Percentiles rank a stretch among this genome's conserved stretches.
Conservation (phyloP, 345 rosid genomes). For the Salix koriyanagi region DNA sequence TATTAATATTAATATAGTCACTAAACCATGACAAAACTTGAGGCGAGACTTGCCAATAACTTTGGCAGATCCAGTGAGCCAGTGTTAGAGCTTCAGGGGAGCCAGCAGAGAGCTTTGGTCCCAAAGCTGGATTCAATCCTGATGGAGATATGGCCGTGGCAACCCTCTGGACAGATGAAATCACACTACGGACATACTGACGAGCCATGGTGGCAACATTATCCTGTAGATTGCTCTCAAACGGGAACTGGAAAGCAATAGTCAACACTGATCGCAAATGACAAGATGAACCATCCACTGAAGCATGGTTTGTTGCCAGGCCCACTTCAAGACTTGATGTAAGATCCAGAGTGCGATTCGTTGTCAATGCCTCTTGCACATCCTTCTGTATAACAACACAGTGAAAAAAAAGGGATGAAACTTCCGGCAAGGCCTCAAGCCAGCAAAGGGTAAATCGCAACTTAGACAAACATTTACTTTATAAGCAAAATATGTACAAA, state of each 20-base stretch:
- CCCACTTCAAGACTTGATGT: constrained; percentile 95
- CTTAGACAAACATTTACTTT: not conserved
- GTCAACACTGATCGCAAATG: constrained; percentile 78
- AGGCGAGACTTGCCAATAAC: constrained; percentile 51
- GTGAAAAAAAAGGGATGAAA: not conserved
- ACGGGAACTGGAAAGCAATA: constrained; percentile 98
- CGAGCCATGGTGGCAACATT: constrained; percentile 95
- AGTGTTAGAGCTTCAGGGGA: constrained; percentile 95
- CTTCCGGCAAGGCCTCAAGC: not conserved
- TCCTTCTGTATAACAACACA: constrained; percentile 46
- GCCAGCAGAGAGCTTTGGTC: constrained; percentile 69
- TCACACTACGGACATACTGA: constrained; percentile 84
- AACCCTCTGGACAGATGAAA: constrained; percentile 91
- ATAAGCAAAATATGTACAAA: not conserved
- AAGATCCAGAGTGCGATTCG: constrained; percentile 78
- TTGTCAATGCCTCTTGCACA: constrained; percentile 45
- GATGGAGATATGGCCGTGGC: constrained; percentile 95
- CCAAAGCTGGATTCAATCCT: constrained; percentile 58
- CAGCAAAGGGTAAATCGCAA: not conserved
- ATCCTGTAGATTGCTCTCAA: constrained; percentile 78
- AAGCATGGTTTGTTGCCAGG: constrained; percentile 41
- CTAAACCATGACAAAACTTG: not conserved
- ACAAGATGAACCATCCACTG: constrained; percentile 50
- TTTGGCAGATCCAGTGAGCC: constrained; percentile 86
- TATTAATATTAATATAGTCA: not conserved